phyloP scores from a whole-genome alignment of 495 filamentous ascomycete genomes.

The Penicillium angulare region DNA sequence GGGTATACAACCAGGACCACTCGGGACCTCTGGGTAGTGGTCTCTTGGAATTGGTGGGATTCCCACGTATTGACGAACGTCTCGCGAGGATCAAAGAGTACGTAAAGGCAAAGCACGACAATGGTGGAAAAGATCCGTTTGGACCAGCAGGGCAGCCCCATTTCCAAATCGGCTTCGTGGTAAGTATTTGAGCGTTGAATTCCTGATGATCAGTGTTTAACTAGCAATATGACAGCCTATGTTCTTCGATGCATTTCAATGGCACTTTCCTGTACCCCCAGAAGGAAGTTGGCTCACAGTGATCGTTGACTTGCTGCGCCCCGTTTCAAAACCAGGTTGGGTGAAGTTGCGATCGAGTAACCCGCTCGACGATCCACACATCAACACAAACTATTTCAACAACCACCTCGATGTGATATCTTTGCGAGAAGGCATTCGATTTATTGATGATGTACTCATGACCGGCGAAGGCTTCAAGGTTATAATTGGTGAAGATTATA shows the following conservation, averaged over 20 bases:
- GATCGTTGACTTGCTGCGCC: conserved; percentile 54
- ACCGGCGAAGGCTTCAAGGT: conserved; percentile 52
- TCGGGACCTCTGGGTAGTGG: conserved; percentile 43
- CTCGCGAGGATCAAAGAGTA: conserved; percentile 43
- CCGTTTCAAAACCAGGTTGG: conserved; percentile 47
- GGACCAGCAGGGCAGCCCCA: conserved; percentile 48
- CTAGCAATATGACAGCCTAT: conserved; percentile 3
- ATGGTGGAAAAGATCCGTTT: conserved; percentile 23
- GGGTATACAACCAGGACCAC: conserved; percentile 39
- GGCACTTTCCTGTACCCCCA: conserved; percentile 50
- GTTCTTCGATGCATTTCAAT: conserved; percentile 50
- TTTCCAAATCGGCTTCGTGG: conserved; percentile 50
- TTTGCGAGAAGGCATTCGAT: conserved; percentile 49
- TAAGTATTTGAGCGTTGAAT: too few species aligned
- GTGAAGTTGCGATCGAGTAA: conserved; percentile 45
- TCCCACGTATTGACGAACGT: conserved; percentile 47
- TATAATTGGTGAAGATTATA: conserved; percentile 50
- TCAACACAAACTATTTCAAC: conserved; percentile 48
- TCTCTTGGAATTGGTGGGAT: conserved; percentile 49
- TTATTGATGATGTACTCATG: conserved; percentile 49
- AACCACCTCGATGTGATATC: conserved; percentile 50
- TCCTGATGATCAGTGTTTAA: too few species aligned
- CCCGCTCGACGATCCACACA: conserved; percentile 29
- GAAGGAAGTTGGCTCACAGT: conserved; percentile 47
- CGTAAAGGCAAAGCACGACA: conserved; percentile 37